A percentile compares a stretch with the other conserved stretches of the same genome.
These are phyloP conservation scores for Aureobasidium vineae DNA, from an alignment of 2,329 filamentous ascomycete species.

Conservation along the genomic window DNA sequence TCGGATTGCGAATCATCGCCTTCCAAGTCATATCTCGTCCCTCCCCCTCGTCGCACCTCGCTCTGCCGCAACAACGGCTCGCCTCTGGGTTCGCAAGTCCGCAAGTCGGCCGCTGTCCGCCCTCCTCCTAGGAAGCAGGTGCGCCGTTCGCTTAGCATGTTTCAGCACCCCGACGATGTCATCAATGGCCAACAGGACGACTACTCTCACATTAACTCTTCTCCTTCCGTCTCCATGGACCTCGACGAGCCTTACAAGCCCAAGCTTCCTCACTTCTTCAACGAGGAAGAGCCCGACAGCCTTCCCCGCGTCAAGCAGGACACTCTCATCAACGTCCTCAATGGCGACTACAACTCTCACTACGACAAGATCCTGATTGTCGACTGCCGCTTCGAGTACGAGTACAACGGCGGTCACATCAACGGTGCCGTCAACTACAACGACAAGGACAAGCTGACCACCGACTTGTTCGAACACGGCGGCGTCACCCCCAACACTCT, in stretches of 20 bases:
- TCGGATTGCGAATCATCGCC: conserved; percentile 74
- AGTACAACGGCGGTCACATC: conserved; percentile 96
- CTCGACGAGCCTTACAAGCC: conserved; percentile 73
- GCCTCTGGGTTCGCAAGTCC: conserved; percentile 66
- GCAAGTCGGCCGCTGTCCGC: conserved; percentile 64
- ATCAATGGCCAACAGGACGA: conserved; percentile 73
- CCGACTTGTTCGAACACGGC: conserved; percentile 66
- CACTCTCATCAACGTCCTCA: conserved; percentile 81
- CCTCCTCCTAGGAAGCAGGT: conserved; percentile 78
- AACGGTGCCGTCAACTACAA: conserved; percentile 93
- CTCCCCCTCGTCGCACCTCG: conserved; percentile 66
- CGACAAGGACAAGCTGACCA: conserved; percentile 83
- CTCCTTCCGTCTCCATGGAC: conserved; percentile 64
- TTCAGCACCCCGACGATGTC: conserved; percentile 84
- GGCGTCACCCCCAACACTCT: conserved; percentile 69
- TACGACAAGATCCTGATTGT: conserved; percentile 85
- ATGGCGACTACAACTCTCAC: conserved; percentile 72
- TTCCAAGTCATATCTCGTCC: conserved; percentile 47
- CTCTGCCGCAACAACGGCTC: conserved; percentile 69
- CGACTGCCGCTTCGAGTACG: conserved; percentile 98
- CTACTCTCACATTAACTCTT: conserved; percentile 56
- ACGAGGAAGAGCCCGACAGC: conserved; percentile 76
- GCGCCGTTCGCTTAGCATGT: conserved; percentile 95
- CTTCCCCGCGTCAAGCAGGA: conserved; percentile 82
- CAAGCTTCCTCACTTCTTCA: conserved; percentile 78